Evolutionary conservation across 208 protist species (phyloP), one percentile per base, ranked within the genome.

Genomic region (Acanthamoeba healyi): DNA sequence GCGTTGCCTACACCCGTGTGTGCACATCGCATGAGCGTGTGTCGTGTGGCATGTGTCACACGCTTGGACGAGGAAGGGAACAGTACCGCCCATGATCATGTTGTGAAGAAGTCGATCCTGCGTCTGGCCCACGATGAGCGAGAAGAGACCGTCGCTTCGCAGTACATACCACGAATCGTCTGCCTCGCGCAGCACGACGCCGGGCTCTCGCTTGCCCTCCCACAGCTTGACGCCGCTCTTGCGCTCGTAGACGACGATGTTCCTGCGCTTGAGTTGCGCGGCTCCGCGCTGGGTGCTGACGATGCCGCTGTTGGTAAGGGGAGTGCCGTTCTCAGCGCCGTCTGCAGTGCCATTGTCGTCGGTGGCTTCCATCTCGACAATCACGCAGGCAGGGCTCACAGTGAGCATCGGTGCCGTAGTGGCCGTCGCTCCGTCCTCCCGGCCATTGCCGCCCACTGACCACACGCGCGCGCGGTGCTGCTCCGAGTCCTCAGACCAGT

Each of bases 181-280:
- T 54, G 92, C 74, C 26, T 84, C 44, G 10, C 36, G 44, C 44
- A 84, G 38, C 15, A 84, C 32, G 10, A 22, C 82, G 92, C 94
- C 46, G 46, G 92, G 29, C 94, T 92, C 79, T 36, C 92, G 19
- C 51, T 32, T 24, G 81, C 92, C n/a, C 89, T 58, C n/a, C 70
- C 90, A 46, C 72, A 84, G 58, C 29, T 88, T 56, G 72, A 77
- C 46, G 1, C 61, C 49, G 61, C 29, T 26, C 61, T 26, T 24
- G 7, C 63, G 86, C 24, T 40, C 86, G 54, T 58, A 58, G 46
- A 44, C 49, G 36, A 51, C 10, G 32, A 36, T 19, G 38, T 63
- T 19, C 36, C 56, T 65, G 5, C 46, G 49, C 49, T 54, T n/a
- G n/a, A n/a, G n/a, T n/a, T n/a, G n/a, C 10, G 10, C 49, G 49